A percentile compares a stretch with the other conserved stretches of the same genome.
phyloP scores from a whole-genome alignment of 192 early-diverging fungal genomes.

The Linnemannia hyalina region DNA sequence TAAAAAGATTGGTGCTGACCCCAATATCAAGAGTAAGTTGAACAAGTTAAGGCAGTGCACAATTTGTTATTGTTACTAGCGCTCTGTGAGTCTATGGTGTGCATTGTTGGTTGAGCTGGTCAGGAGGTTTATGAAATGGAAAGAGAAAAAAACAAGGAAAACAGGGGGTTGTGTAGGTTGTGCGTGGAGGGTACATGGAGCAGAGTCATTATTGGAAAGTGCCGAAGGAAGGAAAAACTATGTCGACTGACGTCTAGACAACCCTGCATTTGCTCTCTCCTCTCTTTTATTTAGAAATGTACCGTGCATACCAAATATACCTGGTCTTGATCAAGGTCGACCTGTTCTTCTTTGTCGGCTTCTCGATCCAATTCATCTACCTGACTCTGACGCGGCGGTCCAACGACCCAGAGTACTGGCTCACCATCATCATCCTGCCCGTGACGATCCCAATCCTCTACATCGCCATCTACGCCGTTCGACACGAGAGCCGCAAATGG shows the following conservation, averaged over 20 bases:
- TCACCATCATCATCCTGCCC: conserved; percentile 71
- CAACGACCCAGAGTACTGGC: conserved; percentile 62
- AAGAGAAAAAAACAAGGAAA: background rate
- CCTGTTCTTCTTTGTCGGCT: conserved; percentile 84
- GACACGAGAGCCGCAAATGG: conserved; percentile 72
- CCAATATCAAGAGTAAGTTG: conserved; percentile 66
- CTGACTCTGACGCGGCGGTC: conserved; percentile 67
- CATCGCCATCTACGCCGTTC: conserved; percentile 76
- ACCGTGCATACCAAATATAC: conserved; percentile 82
- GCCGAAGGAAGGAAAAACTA: background rate
- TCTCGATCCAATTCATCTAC: conserved; percentile 83
- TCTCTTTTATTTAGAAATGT: conserved; percentile 60
- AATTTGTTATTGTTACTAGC: background rate
- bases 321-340: conserved; percentile 86
- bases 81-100: background rate
- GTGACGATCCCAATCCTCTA: conserved; percentile 71
- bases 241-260: background rate
- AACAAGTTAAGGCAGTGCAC: no score
- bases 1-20: conserved; percentile 77
- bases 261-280: conserved; percentile 3
- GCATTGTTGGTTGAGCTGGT: background rate
- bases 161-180: background rate
- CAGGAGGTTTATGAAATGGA: background rate
- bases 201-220: conserved; percentile 10
- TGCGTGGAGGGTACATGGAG: background rate